Evolutionary conservation across 2,329 filamentous ascomycete species (phyloP).

Genomic region (Chaetomium strumarium): DNA sequence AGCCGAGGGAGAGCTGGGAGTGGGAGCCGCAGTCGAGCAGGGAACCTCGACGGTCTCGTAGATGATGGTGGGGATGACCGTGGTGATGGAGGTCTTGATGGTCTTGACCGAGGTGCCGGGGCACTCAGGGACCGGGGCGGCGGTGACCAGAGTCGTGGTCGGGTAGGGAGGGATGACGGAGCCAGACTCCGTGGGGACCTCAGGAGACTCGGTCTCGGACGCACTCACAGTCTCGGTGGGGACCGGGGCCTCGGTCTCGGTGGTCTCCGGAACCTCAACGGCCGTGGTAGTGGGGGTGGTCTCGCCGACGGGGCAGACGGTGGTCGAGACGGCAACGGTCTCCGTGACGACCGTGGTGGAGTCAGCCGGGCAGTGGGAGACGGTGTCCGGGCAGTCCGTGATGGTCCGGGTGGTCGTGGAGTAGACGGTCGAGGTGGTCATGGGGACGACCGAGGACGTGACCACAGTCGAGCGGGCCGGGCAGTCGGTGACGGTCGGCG

Average conservation of each 20-base stretch:
- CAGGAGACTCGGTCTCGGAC: not conserved
- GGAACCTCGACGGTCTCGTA: constrained; percentile 42
- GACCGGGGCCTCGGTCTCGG: not conserved
- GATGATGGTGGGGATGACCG: constrained; percentile 49
- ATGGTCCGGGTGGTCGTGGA: constrained; percentile 54
- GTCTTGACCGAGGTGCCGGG: constrained; percentile 41
- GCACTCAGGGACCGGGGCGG: constrained; percentile 26
- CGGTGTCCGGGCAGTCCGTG: constrained; percentile 54
- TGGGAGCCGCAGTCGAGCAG: constrained; percentile 35
- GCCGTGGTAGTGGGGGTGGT: not conserved
- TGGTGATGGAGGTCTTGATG: constrained; percentile 52
- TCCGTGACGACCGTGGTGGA: constrained; percentile 36
- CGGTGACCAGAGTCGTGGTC: constrained; percentile 22
- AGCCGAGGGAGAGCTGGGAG: constrained; percentile 21
- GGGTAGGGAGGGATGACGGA: constrained; percentile 25
- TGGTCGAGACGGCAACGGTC: constrained; percentile 39
- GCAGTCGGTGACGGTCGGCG: constrained; percentile 48
- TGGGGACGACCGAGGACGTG: constrained; percentile 28
- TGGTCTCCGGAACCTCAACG: not conserved
- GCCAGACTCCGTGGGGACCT: constrained; percentile 17
- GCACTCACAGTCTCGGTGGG: constrained; percentile 13
- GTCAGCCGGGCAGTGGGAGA: constrained; percentile 55
- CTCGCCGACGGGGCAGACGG: constrained; percentile 33
- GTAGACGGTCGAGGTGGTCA: constrained; percentile 47
- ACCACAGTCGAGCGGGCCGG: constrained; percentile 30